Evolutionary conservation across 2,329 filamentous ascomycete genomes (phyloP), one percentile per base, ranked within the genome.

Genomic region (Dactylonectria macrodidyma): DNA sequence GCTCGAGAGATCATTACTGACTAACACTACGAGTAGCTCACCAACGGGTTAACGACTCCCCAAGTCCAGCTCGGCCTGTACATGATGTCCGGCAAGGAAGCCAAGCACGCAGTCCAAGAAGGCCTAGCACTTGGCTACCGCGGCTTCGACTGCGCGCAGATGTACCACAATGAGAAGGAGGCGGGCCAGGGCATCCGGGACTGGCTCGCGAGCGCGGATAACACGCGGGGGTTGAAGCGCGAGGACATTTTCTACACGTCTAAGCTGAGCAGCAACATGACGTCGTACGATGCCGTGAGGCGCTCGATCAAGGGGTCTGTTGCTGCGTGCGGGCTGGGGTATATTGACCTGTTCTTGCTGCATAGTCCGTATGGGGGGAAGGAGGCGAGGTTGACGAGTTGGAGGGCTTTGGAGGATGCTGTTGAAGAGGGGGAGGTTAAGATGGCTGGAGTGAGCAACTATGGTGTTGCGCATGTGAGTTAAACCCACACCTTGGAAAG

Each of bases 241-340:
- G 87, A 91, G 64, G 90, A 95, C 75, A 84, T 96, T 60, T 93
- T 93, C 80, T 95, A 93, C 79, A 96, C 93, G 0, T 92, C 91
- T 41, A 97, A 96, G 82, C 86, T 96, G 14, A 90, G 89, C 1
- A 89, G 86, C 65, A 93, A 91, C 76, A 83, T 82, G 73, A 85
- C 85, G 1, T 86, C 87, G 5, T 95, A 95, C 78, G 87, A 92
- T n/a, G 82, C 84, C 3, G 92, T 92, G 26, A 87, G 91, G 57
- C 83, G 82, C 67, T 90, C 91, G 0, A 93, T 96, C 70, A 88
- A 85, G 68, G 78, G 88, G 77, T 92, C 89, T 34, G 84, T 95
- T 4, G 85, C 89, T 54, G 87, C 87, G 63, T 90, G 89, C 26
- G 91, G 90, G 0, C 81, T 95, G 34, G 92, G 89, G 0, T 95